Percentiles rank a stretch among this genome's conserved stretches.
Conservation (phyloP, 2,329 filamentous ascomycete genomes). For the Sporothrix globosa region DNA sequence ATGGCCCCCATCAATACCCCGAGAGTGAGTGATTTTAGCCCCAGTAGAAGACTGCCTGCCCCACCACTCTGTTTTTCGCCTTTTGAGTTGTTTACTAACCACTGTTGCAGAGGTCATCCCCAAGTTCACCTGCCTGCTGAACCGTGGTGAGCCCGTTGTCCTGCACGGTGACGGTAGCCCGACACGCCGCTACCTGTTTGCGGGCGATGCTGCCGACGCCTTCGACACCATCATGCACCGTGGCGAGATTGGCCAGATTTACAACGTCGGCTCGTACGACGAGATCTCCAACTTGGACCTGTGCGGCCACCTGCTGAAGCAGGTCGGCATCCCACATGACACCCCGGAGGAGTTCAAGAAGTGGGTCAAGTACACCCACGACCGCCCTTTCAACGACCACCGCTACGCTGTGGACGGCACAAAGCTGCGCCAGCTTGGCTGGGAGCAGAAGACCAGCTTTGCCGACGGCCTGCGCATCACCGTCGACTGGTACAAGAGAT, state of each 20-base stretch:
- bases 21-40: slow-evolving; percentile 61
- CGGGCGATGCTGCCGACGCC: slow-evolving; percentile 77
- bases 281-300: slow-evolving; percentile 76
- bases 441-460: slow-evolving; percentile 69
- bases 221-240: slow-evolving; percentile 84
- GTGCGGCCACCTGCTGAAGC: slow-evolving; percentile 64
- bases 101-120: slow-evolving; percentile 71
- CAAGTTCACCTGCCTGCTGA: slow-evolving; percentile 75
- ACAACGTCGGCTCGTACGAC: slow-evolving; percentile 79
- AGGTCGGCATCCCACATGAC: slow-evolving; percentile 61
- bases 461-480: slow-evolving; percentile 65
- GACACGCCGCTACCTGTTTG: slow-evolving; percentile 75
- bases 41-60: no score
- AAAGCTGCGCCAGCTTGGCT: slow-evolving; percentile 68
- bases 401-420: slow-evolving; percentile 72
- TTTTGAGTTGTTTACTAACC: slow-evolving; percentile 19
- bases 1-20: slow-evolving; percentile 81
- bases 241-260: slow-evolving; percentile 72
- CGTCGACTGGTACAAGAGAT: slow-evolving; percentile 70
- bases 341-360: slow-evolving; percentile 58
- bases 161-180: slow-evolving; percentile 77
- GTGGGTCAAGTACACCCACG: slow-evolving; percentile 74
- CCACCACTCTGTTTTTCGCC: background rate
- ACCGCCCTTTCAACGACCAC: slow-evolving; percentile 78
- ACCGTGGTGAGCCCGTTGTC: slow-evolving; percentile 67